Evolutionary conservation across 176 grass and related monocot genomes (phyloP), one percentile per base, ranked within the genome.

Genomic region (Calamus simplicifolius): DNA sequence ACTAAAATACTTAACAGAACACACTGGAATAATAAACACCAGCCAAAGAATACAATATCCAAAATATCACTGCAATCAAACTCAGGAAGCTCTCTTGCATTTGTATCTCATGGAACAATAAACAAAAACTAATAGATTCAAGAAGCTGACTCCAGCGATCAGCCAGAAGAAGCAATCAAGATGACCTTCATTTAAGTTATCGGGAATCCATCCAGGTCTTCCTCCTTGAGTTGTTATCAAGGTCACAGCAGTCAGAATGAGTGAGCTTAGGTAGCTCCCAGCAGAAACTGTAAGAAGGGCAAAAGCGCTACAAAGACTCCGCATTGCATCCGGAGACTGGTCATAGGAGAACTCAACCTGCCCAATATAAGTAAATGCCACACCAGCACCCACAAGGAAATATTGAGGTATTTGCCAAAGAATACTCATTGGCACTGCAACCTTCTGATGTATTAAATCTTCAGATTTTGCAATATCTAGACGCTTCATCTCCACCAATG

Each of bases 391-490:
- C 54, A 78, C 77, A 57, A 54, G 48, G 16, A 54, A 27, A 64
- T 73, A 83, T 58, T 78, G 80, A 48, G 74, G 74, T 15, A 83
- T 52, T 53, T 77, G 74, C 74, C 80, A 83, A 15, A 53, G 64
- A 21, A 83, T 73, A 48, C 63, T 49, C 57, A 83, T 43, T 57
- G 79, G 31, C 31, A 35, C 31, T 35, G 31, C 31, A 35, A 10
- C 31, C 31, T 35, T 35, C 31, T 10, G 31, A 10, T 35, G 6
- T 35, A 35, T 35, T 35, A 35, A 35, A 35, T 35, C 31, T 35
- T 35, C 31, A 35, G 31, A 35, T 35, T 35, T 8, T 35, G 31
- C 31, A 10, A 35, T 35, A 1, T 35, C 31, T 10, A 35, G 8
- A 35, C 31, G 31, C 5, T 35, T 35, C 6, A 7, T 35, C 31